Conservation (phyloP, 2,329 filamentous ascomycete species). For the Apiospora saccharicola region DNA sequence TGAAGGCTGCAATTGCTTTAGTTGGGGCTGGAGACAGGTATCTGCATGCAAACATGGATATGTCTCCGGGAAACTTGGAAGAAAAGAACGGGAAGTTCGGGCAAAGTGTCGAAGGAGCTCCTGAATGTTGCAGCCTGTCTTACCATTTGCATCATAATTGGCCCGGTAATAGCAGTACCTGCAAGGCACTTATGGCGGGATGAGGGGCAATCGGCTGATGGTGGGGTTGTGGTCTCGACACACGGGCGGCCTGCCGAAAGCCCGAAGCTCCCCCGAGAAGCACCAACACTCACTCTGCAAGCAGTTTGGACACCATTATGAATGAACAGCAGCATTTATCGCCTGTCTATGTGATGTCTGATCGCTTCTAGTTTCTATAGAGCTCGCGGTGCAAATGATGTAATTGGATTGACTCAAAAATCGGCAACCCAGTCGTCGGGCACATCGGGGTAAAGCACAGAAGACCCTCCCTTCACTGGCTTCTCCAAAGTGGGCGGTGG, state of each 20-base stretch:
- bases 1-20: background rate
- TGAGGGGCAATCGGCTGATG: conserved; percentile 6
- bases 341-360: background rate
- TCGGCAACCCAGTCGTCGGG: background rate
- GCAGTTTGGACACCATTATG: background rate
- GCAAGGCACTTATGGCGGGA: background rate
- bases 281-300: background rate
- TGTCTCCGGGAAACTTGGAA: background rate
- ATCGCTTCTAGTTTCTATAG: background rate
- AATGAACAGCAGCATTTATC: background rate
- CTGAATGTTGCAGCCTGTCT: background rate
- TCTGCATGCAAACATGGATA: background rate
- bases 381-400: no score
- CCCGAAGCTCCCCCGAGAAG: background rate
- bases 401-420: background rate
- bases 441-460: background rate
- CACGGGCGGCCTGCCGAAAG: background rate
- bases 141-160: conserved; percentile 1
- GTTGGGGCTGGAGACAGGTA: background rate
- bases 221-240: background rate
- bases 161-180: background rate
- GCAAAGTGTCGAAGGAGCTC: background rate
- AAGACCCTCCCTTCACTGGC: background rate
- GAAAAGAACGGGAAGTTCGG: background rate
- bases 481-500: background rate